Conservation (phyloP, 116 monocot genomes). For the Posidonia oceanica region DNA sequence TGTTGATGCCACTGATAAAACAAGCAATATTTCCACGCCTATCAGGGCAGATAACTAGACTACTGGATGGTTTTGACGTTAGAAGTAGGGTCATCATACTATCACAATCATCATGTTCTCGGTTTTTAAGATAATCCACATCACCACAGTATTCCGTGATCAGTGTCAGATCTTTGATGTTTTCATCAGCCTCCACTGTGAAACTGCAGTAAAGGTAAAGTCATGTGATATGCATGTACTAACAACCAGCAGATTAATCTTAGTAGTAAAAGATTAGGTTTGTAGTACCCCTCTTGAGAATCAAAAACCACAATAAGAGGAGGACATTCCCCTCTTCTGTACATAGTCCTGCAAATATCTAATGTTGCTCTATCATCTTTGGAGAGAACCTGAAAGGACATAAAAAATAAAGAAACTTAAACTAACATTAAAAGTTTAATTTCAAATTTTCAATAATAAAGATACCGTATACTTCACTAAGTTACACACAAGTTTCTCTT, state of each 20-base stretch:
- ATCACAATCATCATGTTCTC: slow-evolving; percentile 82
- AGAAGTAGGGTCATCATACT: slow-evolving; percentile 92
- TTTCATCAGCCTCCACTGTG: slow-evolving; percentile 70
- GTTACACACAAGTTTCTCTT: too few species aligned
- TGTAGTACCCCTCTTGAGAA: slow-evolving; percentile 55
- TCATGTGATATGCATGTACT: neutral
- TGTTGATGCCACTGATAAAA: slow-evolving; percentile 91
- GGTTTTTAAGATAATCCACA: slow-evolving; percentile 61
- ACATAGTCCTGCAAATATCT: slow-evolving; percentile 64
- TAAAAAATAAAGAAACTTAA: neutral
- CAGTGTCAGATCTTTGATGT: slow-evolving; percentile 73
- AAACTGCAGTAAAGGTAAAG: slow-evolving; percentile 34
- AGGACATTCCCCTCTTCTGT: slow-evolving; percentile 76
- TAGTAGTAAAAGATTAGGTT: neutral
- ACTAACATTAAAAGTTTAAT: too few species aligned
- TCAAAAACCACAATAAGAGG: slow-evolving; percentile 72
- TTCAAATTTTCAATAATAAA: too few species aligned
- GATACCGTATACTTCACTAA: too few species aligned
- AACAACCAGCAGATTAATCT: neutral
- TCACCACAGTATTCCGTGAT: slow-evolving; percentile 74
- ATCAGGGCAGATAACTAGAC: slow-evolving; percentile 77
- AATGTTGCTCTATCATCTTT: slow-evolving; percentile 67
- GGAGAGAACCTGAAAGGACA: slow-evolving; percentile 41
- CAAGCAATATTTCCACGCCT: slow-evolving; percentile 81
- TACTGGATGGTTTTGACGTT: slow-evolving; percentile 29